Percentiles rank a stretch among this genome's conserved stretches.
Conservation (phyloP, 805 yeast species). For the Sungouiella thailandica region DNA sequence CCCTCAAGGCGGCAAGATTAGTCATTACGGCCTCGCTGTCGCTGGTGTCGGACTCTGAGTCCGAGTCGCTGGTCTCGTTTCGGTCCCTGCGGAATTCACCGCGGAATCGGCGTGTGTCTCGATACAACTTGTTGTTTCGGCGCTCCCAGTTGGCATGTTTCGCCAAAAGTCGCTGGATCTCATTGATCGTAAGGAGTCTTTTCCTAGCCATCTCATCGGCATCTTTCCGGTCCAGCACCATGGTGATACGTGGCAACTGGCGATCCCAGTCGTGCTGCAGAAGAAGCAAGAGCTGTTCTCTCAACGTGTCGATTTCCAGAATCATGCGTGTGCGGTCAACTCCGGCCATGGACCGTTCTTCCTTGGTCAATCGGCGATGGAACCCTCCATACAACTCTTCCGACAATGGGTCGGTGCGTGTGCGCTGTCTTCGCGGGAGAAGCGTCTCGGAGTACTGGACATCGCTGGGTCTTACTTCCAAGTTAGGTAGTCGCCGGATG, state of each 20-base stretch:
- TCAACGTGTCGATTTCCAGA: conserved; percentile 53
- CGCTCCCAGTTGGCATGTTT: conserved; percentile 37
- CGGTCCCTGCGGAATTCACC: too few species aligned
- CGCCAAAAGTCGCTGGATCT: conserved; percentile 33
- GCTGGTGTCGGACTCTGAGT: conserved; percentile 22
- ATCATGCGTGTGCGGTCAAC: conserved; percentile 50
- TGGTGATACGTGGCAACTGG: conserved; percentile 44
- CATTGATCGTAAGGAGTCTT: conserved; percentile 46
- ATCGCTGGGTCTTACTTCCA: neutral
- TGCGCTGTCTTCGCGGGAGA: conserved; percentile 19
- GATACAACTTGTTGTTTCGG: neutral
- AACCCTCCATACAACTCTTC: conserved; percentile 41
- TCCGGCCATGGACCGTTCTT: conserved; percentile 56
- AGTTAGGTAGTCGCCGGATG: neutral
- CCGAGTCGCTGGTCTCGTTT: conserved; percentile 2
- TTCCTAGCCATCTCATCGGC: conserved; percentile 48
- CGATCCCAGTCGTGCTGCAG: conserved; percentile 43
- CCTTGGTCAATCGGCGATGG: conserved; percentile 58
- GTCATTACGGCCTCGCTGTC: conserved; percentile 15
- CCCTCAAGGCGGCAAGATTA: conserved; percentile 4
- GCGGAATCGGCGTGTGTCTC: neutral
- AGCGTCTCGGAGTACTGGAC: neutral
- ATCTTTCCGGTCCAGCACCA: conserved; percentile 45
- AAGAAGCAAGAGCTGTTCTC: conserved; percentile 38
- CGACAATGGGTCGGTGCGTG: conserved; percentile 35